Evolutionary conservation across 805 yeast species (phyloP).

Genomic region (Candida silvicultrix): DNA sequence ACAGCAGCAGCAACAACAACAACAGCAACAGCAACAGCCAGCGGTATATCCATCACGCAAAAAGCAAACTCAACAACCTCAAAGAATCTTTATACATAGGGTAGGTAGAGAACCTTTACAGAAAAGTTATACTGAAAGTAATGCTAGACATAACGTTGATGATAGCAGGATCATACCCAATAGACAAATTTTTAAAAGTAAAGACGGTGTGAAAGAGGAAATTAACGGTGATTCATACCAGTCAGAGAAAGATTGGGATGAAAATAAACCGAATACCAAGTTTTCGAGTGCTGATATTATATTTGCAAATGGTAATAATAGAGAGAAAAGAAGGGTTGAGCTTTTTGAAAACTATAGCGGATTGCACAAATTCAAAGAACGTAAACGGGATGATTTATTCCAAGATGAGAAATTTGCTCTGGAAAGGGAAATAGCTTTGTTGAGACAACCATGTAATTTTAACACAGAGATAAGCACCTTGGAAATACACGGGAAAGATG

Average conservation of each 20-base stretch:
- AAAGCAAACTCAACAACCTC: neutral
- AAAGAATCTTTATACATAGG: slow-evolving; percentile 4
- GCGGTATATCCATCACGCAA: neutral
- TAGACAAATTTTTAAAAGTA: no score
- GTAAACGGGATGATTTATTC: slow-evolving; percentile 6
- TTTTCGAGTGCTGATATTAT: slow-evolving; percentile 12
- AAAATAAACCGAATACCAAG: neutral
- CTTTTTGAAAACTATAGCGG: slow-evolving; percentile 17
- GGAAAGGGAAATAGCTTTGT: neutral
- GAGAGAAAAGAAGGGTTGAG: slow-evolving; percentile 22
- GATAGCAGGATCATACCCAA: no score
- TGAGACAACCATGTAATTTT: slow-evolving; percentile 3
- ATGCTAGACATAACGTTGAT: neutral
- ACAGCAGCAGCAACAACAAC: no score
- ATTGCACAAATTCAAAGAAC: slow-evolving; percentile 13
- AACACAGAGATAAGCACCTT: slow-evolving; percentile 3
- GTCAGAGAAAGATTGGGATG: neutral
- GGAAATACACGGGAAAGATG: neutral
- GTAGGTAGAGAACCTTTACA: neutral
- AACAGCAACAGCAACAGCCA: no score
- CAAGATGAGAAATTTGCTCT: slow-evolving; percentile 2
- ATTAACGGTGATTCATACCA: no score
- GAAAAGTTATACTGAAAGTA: neutral
- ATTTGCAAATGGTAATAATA: slow-evolving; percentile 23
- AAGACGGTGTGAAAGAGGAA: no score